phyloP scores from a whole-genome alignment of 306 rosid species.

The Acacia confusa region DNA sequence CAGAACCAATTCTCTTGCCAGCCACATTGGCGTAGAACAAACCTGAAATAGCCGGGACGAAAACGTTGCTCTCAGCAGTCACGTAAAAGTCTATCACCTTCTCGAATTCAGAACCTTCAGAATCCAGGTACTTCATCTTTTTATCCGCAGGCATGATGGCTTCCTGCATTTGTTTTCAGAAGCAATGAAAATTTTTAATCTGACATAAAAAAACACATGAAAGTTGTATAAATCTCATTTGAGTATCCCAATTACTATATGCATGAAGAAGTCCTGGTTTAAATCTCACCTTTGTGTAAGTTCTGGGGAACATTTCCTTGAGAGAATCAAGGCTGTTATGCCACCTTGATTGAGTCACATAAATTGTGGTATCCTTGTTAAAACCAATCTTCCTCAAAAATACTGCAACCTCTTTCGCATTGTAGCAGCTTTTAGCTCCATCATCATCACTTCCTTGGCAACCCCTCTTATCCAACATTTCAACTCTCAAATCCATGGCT shows the following conservation, averaged over 20 bases:
- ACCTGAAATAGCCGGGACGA: slow-evolving; percentile 93
- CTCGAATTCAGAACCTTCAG: slow-evolving; percentile 78
- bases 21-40: slow-evolving; percentile 92
- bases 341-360: slow-evolving; percentile 94
- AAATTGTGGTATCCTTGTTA: slow-evolving; percentile 82
- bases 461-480: slow-evolving; percentile 71
- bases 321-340: slow-evolving; percentile 78
- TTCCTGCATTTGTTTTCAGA: slow-evolving; percentile 66
- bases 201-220: background rate
- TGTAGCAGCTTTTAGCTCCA: slow-evolving; percentile 76
- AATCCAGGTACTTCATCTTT: slow-evolving; percentile 64
- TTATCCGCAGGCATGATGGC: slow-evolving; percentile 86
- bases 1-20: slow-evolving; percentile 82
- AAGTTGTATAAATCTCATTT: background rate
- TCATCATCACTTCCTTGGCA: slow-evolving; percentile 68
- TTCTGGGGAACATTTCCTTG: slow-evolving; percentile 88
- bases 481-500: slow-evolving; percentile 88
- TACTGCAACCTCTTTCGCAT: slow-evolving; percentile 72
- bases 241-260: background rate
- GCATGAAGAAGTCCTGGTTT: background rate
- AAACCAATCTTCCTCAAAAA: slow-evolving; percentile 84
- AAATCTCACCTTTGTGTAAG: slow-evolving; percentile 78
- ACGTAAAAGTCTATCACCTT: slow-evolving; percentile 82
- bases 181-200: background rate
- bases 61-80: slow-evolving; percentile 76